Percentiles rank a stretch among this genome's conserved stretches.
Conservation (phyloP, 345 rosid genomes). For the Citrus cavaleriei region DNA sequence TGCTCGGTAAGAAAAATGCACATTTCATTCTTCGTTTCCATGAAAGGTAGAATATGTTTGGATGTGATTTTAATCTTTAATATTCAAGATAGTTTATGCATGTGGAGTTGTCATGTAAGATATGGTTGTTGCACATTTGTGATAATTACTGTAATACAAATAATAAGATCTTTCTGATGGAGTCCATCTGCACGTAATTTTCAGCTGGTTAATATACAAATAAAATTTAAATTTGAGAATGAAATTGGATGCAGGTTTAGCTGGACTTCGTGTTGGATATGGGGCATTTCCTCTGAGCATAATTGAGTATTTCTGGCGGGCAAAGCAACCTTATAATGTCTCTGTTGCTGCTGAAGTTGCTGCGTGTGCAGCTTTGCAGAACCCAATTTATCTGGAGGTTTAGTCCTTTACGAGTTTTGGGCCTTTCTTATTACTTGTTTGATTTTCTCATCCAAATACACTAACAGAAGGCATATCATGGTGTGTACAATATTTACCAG, state of each 20-base stretch:
- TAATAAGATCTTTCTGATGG: background rate
- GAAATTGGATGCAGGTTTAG: conserved; percentile 53
- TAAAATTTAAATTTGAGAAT: background rate
- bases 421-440: background rate
- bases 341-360: conserved; percentile 95
- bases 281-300: conserved; percentile 91
- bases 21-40: background rate
- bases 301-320: conserved; percentile 89
- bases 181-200: background rate
- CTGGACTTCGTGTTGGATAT: conserved; percentile 91
- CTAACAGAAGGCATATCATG: background rate
- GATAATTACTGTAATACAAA: background rate
- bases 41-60: background rate
- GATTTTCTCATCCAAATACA: background rate
- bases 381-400: conserved; percentile 72
- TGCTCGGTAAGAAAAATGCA: too few species aligned
- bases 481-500: conserved; percentile 27
- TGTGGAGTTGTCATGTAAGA: background rate
- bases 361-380: conserved; percentile 81
- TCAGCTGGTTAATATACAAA: background rate
- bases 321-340: conserved; percentile 92
- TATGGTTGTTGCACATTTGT: background rate
- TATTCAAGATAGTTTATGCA: background rate
- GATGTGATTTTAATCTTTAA: background rate
- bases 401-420: conserved; percentile 2